Base-by-base conservation (phyloP, 805 yeast species). In the Sugiyamaella qingdaonensis region DNA sequence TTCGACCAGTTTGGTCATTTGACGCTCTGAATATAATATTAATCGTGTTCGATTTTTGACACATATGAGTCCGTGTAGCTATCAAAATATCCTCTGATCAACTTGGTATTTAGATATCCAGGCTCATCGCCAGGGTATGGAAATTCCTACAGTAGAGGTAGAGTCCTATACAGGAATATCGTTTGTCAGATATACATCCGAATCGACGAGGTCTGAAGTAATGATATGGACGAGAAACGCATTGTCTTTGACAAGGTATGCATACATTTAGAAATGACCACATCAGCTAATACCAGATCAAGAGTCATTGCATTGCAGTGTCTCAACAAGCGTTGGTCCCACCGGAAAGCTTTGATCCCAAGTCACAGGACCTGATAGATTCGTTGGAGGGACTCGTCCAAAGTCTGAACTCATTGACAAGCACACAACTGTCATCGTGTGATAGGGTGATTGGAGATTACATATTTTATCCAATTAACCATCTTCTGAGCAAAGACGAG, bases 401-500 rank as follows among this genome's bases (percentile, higher is more conserved):
- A n/a, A 47, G n/a, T 2, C 53, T 54, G 33, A 49, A 35, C 33
- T 44, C 42, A 5, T 19, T 48, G 33, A 13, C 29, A 2, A 14
- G n/a, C 11, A 27, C 39, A 13, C 24, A 39, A 2, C 46, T 49
- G 19, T 18, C 13, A 9, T 47, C 33, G n/a, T 52, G 48, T 43
- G 60, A 57, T 47, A 49, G 59, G 10, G 50, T 52, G 10, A 61
- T 83, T 16, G 85, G 85, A 0, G 86, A 84, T 55, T 82, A 83
- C 54, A 73, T 84, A 1, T 82, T 82, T 64, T 75, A 81, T 10
- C 89, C 90, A 0, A 60, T 85, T 2, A 75, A 81, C 1, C 76
- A 77, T 51, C 62, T 85, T 8, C 65, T 85, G 39, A 77, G 78
- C 52, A 76, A 76, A 42, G 74, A 71, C 10, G 46, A 48, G n/a